phyloP scores from a whole-genome alignment of 2,329 filamentous ascomycete genomes.

The Chrysosporium keratinophilum region DNA sequence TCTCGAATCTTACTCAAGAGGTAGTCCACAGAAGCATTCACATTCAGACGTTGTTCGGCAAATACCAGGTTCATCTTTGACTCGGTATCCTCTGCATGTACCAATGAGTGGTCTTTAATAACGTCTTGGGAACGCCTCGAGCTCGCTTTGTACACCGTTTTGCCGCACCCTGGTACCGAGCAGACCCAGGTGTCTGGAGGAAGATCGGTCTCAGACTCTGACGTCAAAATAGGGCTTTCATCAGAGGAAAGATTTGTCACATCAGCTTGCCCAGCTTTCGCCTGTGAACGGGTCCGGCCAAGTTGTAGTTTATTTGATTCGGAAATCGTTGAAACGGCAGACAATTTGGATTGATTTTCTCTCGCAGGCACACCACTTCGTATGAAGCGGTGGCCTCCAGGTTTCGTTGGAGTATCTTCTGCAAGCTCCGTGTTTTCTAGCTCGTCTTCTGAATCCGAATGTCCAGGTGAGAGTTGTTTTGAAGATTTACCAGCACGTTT shows the following conservation, averaged over 20 bases:
- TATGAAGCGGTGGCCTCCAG: constrained; percentile 27
- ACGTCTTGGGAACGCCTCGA: constrained; percentile 26
- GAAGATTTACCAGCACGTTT: constrained; percentile 36
- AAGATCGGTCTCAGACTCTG: constrained; percentile 11
- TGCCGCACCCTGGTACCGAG: constrained; percentile 26
- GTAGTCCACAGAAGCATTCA: constrained; percentile 26
- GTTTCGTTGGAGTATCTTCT: constrained; percentile 28
- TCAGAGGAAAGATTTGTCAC: not conserved
- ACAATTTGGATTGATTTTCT: constrained; percentile 24
- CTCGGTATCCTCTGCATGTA: constrained; percentile 29
- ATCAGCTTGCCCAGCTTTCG: not conserved
- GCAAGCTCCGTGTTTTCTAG: constrained; percentile 24
- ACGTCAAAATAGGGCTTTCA: not conserved
- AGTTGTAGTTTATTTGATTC: constrained; percentile 12
- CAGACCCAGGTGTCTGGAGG: constrained; percentile 29
- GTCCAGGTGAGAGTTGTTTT: constrained; percentile 22
- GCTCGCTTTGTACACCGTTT: constrained; percentile 25
- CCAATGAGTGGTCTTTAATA: constrained; percentile 27
- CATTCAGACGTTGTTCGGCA: constrained; percentile 28
- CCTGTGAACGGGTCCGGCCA: not conserved
- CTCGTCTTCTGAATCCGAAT: constrained; percentile 24
- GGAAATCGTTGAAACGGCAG: constrained; percentile 24
- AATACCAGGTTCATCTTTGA: constrained; percentile 29
- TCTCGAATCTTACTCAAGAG: constrained; percentile 26
- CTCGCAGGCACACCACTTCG: constrained; percentile 26